Conservation (phyloP, 2,329 filamentous ascomycete species). For the Penicillium sp. region DNA sequence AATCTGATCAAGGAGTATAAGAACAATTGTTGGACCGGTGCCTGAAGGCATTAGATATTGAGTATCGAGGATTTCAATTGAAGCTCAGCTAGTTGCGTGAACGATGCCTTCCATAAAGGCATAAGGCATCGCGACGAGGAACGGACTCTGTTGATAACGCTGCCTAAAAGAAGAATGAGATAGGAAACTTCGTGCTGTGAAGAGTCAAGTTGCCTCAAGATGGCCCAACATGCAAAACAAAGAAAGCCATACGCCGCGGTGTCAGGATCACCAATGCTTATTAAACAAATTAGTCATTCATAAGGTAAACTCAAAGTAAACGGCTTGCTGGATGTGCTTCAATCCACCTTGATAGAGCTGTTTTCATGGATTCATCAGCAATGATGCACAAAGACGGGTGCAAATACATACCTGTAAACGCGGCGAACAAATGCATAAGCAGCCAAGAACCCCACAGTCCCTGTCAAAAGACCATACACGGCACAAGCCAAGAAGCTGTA, state of each 20-base stretch:
- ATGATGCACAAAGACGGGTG: background rate
- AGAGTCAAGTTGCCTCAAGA: background rate
- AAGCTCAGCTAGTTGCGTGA: no score
- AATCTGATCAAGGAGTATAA: no score
- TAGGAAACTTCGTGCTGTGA: no score
- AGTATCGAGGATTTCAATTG: no score
- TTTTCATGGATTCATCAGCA: background rate
- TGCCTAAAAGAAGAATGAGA: no score
- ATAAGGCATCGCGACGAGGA: no score
- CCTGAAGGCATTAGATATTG: no score
- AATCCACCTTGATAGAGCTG: slow-evolving; percentile 36
- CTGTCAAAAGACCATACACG: slow-evolving; percentile 73
- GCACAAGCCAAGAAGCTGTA: slow-evolving; percentile 77
- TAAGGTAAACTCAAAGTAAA: no score
- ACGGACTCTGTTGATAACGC: no score
- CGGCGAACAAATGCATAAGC: slow-evolving; percentile 77
- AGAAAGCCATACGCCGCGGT: slow-evolving; percentile 20
- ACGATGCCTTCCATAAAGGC: no score
- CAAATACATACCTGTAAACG: slow-evolving; percentile 64
- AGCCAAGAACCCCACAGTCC: slow-evolving; percentile 77
- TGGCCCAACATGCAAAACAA: slow-evolving; percentile 11
- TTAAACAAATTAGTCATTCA: slow-evolving; percentile 13
- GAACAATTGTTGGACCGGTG: no score
- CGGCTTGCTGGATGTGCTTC: slow-evolving; percentile 2
- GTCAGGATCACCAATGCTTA: slow-evolving; percentile 19